phyloP scores from a whole-genome alignment of 192 early-diverging fungal genomes.

The Pilaira anomala region DNA sequence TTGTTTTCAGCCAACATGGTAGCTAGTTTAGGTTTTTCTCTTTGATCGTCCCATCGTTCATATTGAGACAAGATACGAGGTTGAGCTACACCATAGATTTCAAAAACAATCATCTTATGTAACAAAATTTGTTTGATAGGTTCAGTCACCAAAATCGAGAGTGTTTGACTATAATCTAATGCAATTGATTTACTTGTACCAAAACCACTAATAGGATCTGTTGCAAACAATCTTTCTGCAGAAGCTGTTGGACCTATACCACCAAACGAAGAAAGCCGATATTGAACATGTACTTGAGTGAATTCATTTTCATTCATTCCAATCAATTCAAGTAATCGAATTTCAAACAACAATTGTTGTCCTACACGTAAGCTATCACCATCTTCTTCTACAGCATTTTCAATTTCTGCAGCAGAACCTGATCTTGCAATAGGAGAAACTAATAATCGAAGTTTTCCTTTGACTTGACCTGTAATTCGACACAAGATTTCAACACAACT shows the following conservation, averaged over 20 bases:
- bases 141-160: conserved; percentile 40
- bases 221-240: conserved; percentile 53
- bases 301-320: conserved; percentile 58
- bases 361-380: conserved; percentile 35
- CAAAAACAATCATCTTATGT: conserved; percentile 41
- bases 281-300: conserved; percentile 70
- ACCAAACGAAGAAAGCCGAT: conserved; percentile 61
- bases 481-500: conserved; percentile 43
- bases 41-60: conserved; percentile 52
- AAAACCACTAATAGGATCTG: conserved; percentile 57
- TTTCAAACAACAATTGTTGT: conserved; percentile 57
- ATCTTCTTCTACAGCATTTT: conserved; percentile 2
- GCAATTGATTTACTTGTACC: conserved; percentile 37
- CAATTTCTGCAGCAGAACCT: background rate
- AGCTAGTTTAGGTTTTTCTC: conserved; percentile 37
- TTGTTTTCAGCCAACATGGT: conserved; percentile 17
- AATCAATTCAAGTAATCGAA: conserved; percentile 55
- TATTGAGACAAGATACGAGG: conserved; percentile 36
- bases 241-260: conserved; percentile 32
- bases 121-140: conserved; percentile 16
- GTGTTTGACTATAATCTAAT: conserved; percentile 53
- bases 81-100: conserved; percentile 50
- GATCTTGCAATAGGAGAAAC: conserved; percentile 37
- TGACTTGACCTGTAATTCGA: conserved; percentile 40
- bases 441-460: conserved; percentile 40